Evolutionary conservation across 345 rosid species (phyloP).

Genomic region (Eutrema heterophyllum): DNA sequence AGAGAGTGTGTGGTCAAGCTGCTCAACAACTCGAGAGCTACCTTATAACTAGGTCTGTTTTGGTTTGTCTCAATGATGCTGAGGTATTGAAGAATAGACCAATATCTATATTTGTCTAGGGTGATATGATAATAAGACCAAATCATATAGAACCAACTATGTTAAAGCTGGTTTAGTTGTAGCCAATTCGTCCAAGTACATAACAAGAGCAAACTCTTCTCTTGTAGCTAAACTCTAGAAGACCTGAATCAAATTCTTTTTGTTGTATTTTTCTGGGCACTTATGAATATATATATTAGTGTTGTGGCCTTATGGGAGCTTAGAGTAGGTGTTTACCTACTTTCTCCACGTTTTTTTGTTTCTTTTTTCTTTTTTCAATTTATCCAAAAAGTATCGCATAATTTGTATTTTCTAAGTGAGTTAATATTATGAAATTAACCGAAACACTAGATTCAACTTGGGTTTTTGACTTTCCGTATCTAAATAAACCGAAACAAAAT

Average conservation of each 20-base stretch:
- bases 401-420: background rate
- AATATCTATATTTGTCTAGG: background rate
- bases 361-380: background rate
- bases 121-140: background rate
- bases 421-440: background rate
- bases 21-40: constrained; percentile 27
- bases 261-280: background rate
- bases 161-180: background rate
- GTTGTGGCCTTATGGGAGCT: background rate
- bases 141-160: background rate
- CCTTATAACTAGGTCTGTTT: background rate
- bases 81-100: background rate
- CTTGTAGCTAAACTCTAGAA: background rate
- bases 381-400: background rate
- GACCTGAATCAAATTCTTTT: background rate
- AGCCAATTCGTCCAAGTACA: background rate
- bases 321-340: constrained; percentile 24
- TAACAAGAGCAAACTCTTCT: background rate
- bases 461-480: background rate
- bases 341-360: constrained; percentile 6
- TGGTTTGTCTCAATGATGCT: background rate
- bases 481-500: background rate
- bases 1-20: background rate
- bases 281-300: background rate
- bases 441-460: background rate